phyloP scores from a whole-genome alignment of 371 early-diverging fungal species.

The Mucor lusitanicus region DNA sequence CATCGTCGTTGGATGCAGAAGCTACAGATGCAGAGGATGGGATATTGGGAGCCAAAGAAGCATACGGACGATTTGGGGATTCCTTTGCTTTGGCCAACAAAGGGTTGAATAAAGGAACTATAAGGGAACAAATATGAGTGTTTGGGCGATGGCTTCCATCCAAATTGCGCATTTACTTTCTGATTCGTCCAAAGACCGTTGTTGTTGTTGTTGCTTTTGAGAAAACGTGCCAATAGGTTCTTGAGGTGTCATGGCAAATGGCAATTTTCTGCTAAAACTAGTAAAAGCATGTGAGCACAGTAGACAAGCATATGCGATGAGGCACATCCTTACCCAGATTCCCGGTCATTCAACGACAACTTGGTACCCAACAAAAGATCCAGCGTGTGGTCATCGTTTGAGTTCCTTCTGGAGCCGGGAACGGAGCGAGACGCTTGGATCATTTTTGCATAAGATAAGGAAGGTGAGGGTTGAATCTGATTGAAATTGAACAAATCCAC shows the following conservation, averaged over 20 bases:
- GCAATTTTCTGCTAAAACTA: slow-evolving; percentile 12
- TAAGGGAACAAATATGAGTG: neutral
- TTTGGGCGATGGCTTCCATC: neutral
- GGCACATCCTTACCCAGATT: slow-evolving; percentile 1
- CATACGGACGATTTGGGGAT: neutral
- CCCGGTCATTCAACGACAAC: slow-evolving; percentile 14
- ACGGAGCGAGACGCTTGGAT: slow-evolving; percentile 30
- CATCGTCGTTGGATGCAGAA: neutral
- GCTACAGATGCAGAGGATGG: neutral
- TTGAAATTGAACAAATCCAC: slow-evolving; percentile 15
- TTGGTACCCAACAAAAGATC: slow-evolving; percentile 5
- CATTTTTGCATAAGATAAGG: slow-evolving; percentile 11
- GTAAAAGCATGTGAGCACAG: neutral
- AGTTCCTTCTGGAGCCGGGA: slow-evolving; percentile 43
- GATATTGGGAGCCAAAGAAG: neutral
- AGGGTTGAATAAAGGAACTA: slow-evolving; percentile 11
- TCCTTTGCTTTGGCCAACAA: slow-evolving; percentile 12
- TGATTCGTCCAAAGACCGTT: neutral
- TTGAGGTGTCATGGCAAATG: slow-evolving; percentile 14
- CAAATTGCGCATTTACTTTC: neutral
- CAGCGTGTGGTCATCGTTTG: slow-evolving; percentile 27
- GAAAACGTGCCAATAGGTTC: neutral
- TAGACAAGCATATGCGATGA: neutral
- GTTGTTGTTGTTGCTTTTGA: slow-evolving; percentile 2
- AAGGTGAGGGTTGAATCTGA: slow-evolving; percentile 9